These are phyloP conservation scores for Boletus pseudo-olivaceus DNA, from an alignment of 768 basidiomycete genomes.

Conservation along the genomic window DNA sequence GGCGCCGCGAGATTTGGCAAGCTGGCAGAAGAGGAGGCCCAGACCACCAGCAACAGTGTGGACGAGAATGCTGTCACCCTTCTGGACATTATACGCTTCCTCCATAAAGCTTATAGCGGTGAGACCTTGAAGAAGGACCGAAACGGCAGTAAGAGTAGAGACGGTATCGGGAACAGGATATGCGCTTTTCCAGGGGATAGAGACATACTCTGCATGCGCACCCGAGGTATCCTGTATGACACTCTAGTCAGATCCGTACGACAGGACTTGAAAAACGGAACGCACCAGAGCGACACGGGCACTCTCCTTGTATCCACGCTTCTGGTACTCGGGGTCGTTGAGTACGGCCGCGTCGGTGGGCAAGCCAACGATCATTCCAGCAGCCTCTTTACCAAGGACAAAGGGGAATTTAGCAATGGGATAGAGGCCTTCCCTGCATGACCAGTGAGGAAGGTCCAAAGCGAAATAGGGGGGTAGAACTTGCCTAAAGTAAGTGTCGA, in stretches of 20 bases:
- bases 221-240: conserved; percentile 41
- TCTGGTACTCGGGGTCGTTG: conserved; percentile 59
- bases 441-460: neutral
- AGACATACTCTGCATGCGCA: conserved; percentile 69
- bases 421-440: conserved; percentile 61
- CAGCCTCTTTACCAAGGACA: conserved; percentile 72
- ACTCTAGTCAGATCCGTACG: neutral
- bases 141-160: conserved; percentile 60
- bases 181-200: conserved; percentile 57
- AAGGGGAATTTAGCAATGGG: conserved; percentile 55
- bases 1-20: conserved; percentile 71
- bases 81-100: conserved; percentile 82
- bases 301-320: conserved; percentile 64
- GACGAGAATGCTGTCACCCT: conserved; percentile 75
- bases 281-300: conserved; percentile 68
- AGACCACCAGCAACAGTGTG: conserved; percentile 93
- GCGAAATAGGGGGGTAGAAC: conserved; percentile 3
- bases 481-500: conserved; percentile 78
- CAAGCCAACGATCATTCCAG: conserved; percentile 72
- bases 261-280: neutral
- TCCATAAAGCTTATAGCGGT: conserved; percentile 76
- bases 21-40: conserved; percentile 64
- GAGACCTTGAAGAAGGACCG: conserved; percentile 67
- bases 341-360: conserved; percentile 65
- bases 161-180: conserved; percentile 64